Percentiles rank a stretch among this genome's conserved stretches.
phyloP scores from a whole-genome alignment of 139 green algal genomes.

The Ettlia oleoabundans region DNA sequence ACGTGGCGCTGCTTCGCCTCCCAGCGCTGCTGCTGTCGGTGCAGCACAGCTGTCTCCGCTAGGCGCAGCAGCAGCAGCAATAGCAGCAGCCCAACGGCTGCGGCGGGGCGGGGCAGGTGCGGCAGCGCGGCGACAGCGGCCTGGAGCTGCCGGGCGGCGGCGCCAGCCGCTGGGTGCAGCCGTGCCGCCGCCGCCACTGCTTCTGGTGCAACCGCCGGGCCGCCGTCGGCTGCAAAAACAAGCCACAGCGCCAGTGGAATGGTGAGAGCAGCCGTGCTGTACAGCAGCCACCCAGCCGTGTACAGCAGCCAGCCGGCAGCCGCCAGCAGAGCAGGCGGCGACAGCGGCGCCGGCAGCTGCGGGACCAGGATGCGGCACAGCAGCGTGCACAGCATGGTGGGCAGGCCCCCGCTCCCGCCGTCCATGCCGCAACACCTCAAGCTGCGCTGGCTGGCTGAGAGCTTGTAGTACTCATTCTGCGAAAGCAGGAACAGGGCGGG shows the following conservation, averaged over 20 bases:
- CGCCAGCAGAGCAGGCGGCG: not conserved
- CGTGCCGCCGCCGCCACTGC: not conserved
- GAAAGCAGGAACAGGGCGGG: not conserved
- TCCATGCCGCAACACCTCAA: not conserved
- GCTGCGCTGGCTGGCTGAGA: conserved; percentile 21
- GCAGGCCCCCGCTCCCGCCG: not conserved
- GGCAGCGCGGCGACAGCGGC: not conserved
- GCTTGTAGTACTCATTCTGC: too few species aligned
- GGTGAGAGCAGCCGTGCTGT: conserved; percentile 8
- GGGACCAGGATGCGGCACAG: not conserved
- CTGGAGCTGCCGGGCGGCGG: not conserved
- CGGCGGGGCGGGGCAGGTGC: not conserved
- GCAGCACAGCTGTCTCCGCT: not conserved
- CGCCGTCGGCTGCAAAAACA: not conserved
- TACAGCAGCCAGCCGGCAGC: conserved; percentile 4
- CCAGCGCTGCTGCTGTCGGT: not conserved
- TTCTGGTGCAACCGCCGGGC: not conserved
- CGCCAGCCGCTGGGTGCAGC: not conserved
- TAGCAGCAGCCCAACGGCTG: not conserved
- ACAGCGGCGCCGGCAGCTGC: not conserved
- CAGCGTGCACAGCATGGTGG: not conserved
- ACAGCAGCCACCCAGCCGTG: not conserved
- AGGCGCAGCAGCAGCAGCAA: conserved; percentile 11
- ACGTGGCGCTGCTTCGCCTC: not conserved
- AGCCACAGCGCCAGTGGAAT: conserved; percentile 21